Conservation (phyloP, 140 eudicot genomes). For the Oenanthe javanica region DNA sequence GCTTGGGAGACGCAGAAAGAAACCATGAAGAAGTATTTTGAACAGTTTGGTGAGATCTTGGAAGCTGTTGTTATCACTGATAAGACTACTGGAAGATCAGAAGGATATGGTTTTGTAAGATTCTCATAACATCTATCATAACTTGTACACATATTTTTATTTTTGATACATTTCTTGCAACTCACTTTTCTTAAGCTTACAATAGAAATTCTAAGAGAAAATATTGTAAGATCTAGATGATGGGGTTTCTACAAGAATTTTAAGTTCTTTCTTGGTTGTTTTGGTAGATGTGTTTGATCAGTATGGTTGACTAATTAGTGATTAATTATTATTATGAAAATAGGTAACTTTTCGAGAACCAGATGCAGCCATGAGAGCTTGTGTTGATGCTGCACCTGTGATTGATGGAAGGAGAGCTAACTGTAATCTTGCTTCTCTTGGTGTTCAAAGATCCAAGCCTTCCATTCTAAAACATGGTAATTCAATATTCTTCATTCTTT, state of each 20-base stretch:
- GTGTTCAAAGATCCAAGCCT: slow-evolving; percentile 95
- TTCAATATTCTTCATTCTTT: too few relatives aligned
- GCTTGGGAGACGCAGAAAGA: slow-evolving; percentile 99
- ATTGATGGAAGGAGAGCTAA: slow-evolving; percentile 96
- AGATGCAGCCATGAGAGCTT: slow-evolving; percentile 94
- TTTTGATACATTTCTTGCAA: background rate
- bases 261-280: background rate
- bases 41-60: slow-evolving; percentile 93
- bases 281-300: background rate
- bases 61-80: slow-evolving; percentile 97
- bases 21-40: slow-evolving; percentile 82
- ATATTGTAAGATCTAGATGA: background rate
- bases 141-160: too few relatives aligned
- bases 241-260: background rate
- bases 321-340: background rate
- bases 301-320: background rate
- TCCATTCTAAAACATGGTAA: slow-evolving; percentile 77
- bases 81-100: slow-evolving; percentile 88
- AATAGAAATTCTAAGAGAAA: background rate
- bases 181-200: background rate
- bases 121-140: too few relatives aligned
- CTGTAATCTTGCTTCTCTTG: slow-evolving; percentile 93
- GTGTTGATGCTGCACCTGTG: slow-evolving; percentile 87
- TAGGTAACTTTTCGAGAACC: slow-evolving; percentile 92
- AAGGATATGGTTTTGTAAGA: slow-evolving; percentile 95